Evolutionary conservation across 257 asterid genomes (phyloP).

Genomic region (Solanum peruvianum): DNA sequence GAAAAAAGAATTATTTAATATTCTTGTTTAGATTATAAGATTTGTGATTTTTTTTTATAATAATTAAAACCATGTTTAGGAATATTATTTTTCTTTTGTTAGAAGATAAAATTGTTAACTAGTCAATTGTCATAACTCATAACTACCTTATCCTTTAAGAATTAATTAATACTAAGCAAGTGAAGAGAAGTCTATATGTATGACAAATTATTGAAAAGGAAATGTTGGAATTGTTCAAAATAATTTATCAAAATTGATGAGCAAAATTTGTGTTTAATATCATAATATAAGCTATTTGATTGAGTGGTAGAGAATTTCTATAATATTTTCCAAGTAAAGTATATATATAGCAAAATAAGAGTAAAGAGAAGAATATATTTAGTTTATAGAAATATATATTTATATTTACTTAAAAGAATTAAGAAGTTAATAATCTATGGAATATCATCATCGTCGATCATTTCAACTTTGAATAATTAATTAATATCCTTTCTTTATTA

Average conservation of each 20-base stretch:
- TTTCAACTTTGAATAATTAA: too few relatives aligned
- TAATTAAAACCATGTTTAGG: neutral
- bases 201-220: neutral
- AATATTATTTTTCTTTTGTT: neutral
- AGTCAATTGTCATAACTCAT: neutral
- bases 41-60: neutral
- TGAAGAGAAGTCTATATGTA: neutral
- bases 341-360: neutral
- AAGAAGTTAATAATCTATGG: fast-evolving
- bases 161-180: neutral
- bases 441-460: neutral
- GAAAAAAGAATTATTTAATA: too few relatives aligned
- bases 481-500: too few relatives aligned
- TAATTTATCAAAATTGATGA: neutral
- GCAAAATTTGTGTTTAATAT: neutral
- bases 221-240: neutral
- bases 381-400: neutral
- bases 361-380: neutral
- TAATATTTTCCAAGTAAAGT: neutral
- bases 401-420: too few relatives aligned
- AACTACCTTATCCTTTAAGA: neutral
- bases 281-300: neutral
- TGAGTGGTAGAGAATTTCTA: neutral
- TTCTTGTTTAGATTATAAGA: neutral
- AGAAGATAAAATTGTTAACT: neutral